phyloP scores from a whole-genome alignment of 2,329 filamentous ascomycete species.

The Paracoccidioides brasiliensis region DNA sequence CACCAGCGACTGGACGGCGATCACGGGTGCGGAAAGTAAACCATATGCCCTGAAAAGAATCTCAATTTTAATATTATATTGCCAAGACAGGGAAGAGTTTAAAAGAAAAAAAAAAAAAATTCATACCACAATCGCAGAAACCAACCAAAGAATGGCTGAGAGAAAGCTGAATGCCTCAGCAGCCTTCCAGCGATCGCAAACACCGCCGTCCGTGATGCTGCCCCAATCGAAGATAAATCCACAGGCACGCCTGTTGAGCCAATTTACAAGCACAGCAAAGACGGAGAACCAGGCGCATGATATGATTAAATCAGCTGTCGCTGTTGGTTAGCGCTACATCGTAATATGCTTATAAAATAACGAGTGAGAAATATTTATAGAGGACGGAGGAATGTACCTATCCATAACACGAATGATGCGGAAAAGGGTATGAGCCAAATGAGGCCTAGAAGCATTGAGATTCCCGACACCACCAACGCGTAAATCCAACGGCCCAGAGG shows the following conservation, averaged over 20 bases:
- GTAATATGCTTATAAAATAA: not conserved
- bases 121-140: conserved; percentile 43
- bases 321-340: conserved; percentile 3
- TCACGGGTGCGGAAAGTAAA: conserved; percentile 10
- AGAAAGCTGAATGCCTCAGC: conserved; percentile 60
- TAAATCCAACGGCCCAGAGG: conserved; percentile 60
- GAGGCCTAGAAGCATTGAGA: conserved; percentile 56
- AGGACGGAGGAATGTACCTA: conserved; percentile 23
- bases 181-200: conserved; percentile 59
- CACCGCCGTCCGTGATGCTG: conserved; percentile 36
- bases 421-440: conserved; percentile 63
- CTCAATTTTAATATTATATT: not conserved
- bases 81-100: not conserved
- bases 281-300: conserved; percentile 57
- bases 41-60: conserved; percentile 9
- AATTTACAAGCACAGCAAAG: conserved; percentile 53
- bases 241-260: conserved; percentile 39
- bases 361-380: not conserved
- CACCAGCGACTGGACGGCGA: conserved; percentile 8
- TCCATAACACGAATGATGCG: conserved; percentile 55
- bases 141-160: conserved; percentile 58
- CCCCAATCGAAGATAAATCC: conserved; percentile 49
- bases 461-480: conserved; percentile 54
- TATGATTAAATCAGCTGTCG: conserved; percentile 50
- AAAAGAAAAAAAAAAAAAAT: not conserved